These are phyloP conservation scores for Coniochaeta sp. DNA, from an alignment of 2,329 filamentous ascomycete species.

Conservation along the genomic window DNA sequence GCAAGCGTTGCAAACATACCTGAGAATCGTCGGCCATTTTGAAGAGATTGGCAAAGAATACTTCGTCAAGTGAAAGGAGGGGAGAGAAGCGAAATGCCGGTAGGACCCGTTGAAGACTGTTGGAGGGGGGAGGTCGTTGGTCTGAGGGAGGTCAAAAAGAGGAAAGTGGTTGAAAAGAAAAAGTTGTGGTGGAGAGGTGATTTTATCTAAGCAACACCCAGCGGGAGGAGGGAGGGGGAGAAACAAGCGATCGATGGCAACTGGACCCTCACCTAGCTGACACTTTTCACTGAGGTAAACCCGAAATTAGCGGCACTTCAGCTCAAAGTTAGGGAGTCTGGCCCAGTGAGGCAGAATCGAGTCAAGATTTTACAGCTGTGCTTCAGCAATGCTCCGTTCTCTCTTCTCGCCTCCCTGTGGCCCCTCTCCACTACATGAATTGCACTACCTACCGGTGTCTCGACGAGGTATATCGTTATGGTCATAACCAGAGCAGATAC, in stretches of 20 bases:
- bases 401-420: not conserved
- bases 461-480: not conserved
- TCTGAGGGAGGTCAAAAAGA: slow-evolving; percentile 15
- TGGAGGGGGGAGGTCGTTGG: slow-evolving; percentile 16
- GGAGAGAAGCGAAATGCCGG: slow-evolving; percentile 24
- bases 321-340: not conserved
- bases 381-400: not conserved
- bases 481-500: not conserved
- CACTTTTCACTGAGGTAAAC: not conserved
- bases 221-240: not conserved
- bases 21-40: slow-evolving; percentile 50
- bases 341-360: not conserved
- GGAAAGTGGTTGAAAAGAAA: slow-evolving; percentile 15
- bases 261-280: not conserved
- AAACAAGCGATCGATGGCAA: not conserved
- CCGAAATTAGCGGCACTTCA: not conserved
- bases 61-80: slow-evolving; percentile 10
- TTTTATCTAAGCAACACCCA: slow-evolving; percentile 1
- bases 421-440: not conserved
- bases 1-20: slow-evolving; percentile 31
- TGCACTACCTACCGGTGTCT: not conserved
- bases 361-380: not conserved
- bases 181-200: slow-evolving; percentile 2
- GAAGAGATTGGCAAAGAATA: slow-evolving; percentile 31
- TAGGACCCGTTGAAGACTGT: slow-evolving; percentile 15